Base-by-base conservation (phyloP, 352 stramenopile species). In the Phytophthora hibernalis region DNA sequence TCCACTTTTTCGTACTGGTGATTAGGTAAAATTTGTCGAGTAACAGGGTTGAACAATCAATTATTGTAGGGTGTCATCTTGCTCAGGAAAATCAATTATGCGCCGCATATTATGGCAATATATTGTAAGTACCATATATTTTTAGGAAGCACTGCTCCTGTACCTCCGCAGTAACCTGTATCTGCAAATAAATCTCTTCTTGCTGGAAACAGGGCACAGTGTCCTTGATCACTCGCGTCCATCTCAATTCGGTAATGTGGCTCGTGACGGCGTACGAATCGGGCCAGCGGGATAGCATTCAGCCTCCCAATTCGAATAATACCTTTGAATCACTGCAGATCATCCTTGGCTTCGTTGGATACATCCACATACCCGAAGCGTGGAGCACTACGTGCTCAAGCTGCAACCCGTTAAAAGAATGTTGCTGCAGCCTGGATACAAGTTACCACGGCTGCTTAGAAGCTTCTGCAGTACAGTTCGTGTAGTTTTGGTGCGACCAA, bases 361-460 rank as follows among this genome's bases (percentile, higher is more conserved):
- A 69, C 22, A 2, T n/a, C 8, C 1, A 63, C 24, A 18, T 3
- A 13, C 15, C 22, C 54, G 43, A 37, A 56, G 6, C 61, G 52
- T 22, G 44, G 31, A 3, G 43, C 33, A 1, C 7, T 22, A 1
- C 61, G 44, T 24, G 33, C 20, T 28, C 62, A 31, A 13, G n/a
- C 12, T 6, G 45, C 51, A 20, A 63, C 31, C 2, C 45, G 44
- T 42, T 68, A 52, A 2, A 68, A 56, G 42, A 68, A 52, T 5
- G 43, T 30, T n/a, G 28, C 21, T 13, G 33, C 43, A 21, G 51
- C 12, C n/a, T 20, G 24, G 50, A 68, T 52, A 20, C 61, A 63
- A 21, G 61, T 58, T 7, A 33, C 24, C n/a, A 63, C 61, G 28
- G 22, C 64, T 67, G 0, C 44, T 56, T 20, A 67, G 38, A 13